These are phyloP conservation scores for Bromus sterilis DNA, from an alignment of 176 grass and related monocot species.

Conservation along the genomic window DNA sequence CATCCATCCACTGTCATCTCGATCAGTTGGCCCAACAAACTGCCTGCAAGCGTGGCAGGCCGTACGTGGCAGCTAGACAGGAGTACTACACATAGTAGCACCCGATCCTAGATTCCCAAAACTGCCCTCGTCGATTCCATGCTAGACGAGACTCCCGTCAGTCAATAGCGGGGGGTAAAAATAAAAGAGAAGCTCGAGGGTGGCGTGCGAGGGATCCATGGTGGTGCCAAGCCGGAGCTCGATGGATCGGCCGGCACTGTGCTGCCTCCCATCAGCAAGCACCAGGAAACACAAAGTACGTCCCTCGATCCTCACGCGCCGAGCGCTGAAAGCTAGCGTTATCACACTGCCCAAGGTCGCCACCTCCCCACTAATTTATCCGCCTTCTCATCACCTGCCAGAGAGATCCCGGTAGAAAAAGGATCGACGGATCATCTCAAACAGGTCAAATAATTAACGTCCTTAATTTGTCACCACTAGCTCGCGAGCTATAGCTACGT, in stretches of 20 bases:
- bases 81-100: not conserved
- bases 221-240: not conserved
- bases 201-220: not conserved
- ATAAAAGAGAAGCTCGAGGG: not conserved
- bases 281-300: constrained; percentile 35
- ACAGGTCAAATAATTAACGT: not conserved
- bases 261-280: constrained; percentile 51
- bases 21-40: not conserved
- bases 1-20: too few species aligned
- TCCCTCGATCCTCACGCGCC: constrained; percentile 27
- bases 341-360: constrained; percentile 48
- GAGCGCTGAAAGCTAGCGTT: constrained; percentile 43
- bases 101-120: not conserved
- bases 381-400: not conserved
- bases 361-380: not conserved
- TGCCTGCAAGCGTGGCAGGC: not conserved
- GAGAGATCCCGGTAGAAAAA: not conserved
- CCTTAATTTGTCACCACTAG: not conserved
- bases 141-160: not conserved
- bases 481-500: too few species aligned
- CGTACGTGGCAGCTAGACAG: not conserved
- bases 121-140: not conserved
- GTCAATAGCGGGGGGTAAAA: not conserved
- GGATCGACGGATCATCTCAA: too few species aligned
- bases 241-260: not conserved